Evolutionary conservation across 2,329 filamentous ascomycete species (phyloP).

Genomic region (Penicillium sp.): DNA sequence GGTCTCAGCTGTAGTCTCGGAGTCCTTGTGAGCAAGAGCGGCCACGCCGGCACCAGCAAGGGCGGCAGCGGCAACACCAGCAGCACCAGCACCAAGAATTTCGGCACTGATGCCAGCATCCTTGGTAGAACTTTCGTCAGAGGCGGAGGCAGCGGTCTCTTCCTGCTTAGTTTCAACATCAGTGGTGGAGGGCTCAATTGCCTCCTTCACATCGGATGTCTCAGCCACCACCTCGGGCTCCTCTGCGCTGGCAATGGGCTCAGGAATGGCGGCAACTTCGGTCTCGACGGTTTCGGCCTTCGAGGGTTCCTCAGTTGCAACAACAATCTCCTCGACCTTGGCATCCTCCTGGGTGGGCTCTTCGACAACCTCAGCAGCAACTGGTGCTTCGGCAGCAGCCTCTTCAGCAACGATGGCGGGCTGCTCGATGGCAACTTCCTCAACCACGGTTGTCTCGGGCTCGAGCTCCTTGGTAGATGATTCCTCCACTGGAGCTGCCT

Average conservation of each 20-base stretch:
- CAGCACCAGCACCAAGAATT: constrained; percentile 28
- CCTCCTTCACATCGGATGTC: background rate
- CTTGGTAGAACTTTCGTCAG: constrained; percentile 12
- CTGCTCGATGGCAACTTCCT: constrained; percentile 1
- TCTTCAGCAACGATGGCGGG: background rate
- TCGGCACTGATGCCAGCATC: constrained; percentile 24
- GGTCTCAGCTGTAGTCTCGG: constrained; percentile 10
- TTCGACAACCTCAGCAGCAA: background rate
- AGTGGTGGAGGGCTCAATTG: background rate
- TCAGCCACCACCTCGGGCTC: background rate
- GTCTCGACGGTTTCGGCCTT: background rate
- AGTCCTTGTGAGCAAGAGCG: constrained; percentile 20
- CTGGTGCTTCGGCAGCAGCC: background rate
- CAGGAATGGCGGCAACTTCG: background rate
- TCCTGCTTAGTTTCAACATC: constrained; percentile 8
- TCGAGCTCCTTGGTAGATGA: constrained; percentile 1
- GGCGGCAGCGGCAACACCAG: constrained; percentile 24
- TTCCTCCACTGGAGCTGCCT: background rate
- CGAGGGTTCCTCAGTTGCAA: background rate
- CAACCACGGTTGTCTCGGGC: background rate
- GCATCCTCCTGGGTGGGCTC: background rate
- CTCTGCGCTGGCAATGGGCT: background rate
- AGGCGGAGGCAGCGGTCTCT: constrained; percentile 2
- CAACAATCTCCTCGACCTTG: background rate
- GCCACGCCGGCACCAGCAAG: constrained; percentile 25